Percentiles rank a stretch among this genome's conserved stretches.
Evolutionary conservation across 495 filamentous ascomycete species (phyloP).

Genomic region (Penicillium coffeae): DNA sequence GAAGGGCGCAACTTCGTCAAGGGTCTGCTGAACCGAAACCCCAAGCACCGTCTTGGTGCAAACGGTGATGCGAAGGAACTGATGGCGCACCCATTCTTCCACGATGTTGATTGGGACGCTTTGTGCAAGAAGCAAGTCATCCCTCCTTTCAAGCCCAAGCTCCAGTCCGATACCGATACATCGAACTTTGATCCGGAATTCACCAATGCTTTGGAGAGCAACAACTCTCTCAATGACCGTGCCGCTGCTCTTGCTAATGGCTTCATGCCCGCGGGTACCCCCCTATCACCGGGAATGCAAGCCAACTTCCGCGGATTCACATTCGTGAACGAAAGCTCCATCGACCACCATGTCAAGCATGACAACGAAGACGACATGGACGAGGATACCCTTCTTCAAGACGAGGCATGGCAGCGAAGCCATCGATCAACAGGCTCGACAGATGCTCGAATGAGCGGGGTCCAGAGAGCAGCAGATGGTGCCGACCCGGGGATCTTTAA

Average conservation of each 20-base stretch:
- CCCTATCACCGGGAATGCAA: constrained; percentile 89
- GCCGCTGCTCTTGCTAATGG: constrained; percentile 74
- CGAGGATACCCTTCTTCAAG: constrained; percentile 61
- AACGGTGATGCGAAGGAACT: constrained; percentile 90
- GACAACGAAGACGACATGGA: constrained; percentile 64
- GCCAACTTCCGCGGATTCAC: constrained; percentile 98
- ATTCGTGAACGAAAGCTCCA: constrained; percentile 93
- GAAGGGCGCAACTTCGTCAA: constrained; percentile 98
- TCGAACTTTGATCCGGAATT: constrained; percentile 99
- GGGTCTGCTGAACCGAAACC: constrained; percentile 93
- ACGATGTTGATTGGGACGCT: constrained; percentile 86
- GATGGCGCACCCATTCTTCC: constrained; percentile 91
- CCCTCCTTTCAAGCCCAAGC: constrained; percentile 96
- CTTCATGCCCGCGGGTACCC: constrained; percentile 70
- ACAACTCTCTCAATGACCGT: constrained; percentile 75
- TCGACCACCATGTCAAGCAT: constrained; percentile 80
- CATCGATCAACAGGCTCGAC: constrained; percentile 33
- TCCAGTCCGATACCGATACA: constrained; percentile 91
- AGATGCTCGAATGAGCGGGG: constrained; percentile 68
- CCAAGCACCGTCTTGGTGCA: constrained; percentile 89
- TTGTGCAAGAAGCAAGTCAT: constrained; percentile 85
- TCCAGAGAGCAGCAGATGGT: constrained; percentile 60
- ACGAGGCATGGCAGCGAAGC: constrained; percentile 42
- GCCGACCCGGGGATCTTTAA: constrained; percentile 69
- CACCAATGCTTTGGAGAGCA: constrained; percentile 78